These are phyloP conservation scores for Circinella umbellata DNA, from an alignment of 371 early-diverging fungal species.

Conservation along the genomic window DNA sequence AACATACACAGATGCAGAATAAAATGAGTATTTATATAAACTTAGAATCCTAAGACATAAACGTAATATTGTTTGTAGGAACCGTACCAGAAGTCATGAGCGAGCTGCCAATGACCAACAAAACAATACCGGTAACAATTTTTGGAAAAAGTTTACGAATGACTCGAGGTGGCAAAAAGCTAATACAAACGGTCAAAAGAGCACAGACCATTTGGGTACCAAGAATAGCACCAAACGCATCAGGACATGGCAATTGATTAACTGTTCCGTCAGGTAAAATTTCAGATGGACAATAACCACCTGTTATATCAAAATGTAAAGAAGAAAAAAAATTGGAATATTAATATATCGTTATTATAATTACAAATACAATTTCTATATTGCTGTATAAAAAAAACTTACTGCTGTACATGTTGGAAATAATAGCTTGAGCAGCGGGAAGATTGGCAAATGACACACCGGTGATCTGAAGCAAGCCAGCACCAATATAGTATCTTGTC, in stretches of 20 bases:
- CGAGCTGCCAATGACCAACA: constrained; percentile 56
- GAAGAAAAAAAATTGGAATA: too few relatives aligned
- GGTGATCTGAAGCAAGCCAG: constrained; percentile 47
- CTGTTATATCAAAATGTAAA: constrained; percentile 5
- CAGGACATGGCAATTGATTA: constrained; percentile 52
- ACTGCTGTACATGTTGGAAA: constrained; percentile 53
- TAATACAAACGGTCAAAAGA: constrained; percentile 44
- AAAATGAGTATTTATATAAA: too few relatives aligned
- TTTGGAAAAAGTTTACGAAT: constrained; percentile 58
- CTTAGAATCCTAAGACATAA: too few relatives aligned
- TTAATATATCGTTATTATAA: too few relatives aligned
- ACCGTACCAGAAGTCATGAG: constrained; percentile 27
- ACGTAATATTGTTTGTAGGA: too few relatives aligned
- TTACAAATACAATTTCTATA: background rate
- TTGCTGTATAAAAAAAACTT: constrained; percentile 19
- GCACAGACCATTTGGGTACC: constrained; percentile 61
- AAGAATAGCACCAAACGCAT: constrained; percentile 60
- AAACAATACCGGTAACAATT: constrained; percentile 56
- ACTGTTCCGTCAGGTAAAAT: constrained; percentile 43
- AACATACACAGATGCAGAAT: too few relatives aligned
- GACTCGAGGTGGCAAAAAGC: constrained; percentile 54
- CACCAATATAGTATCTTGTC: constrained; percentile 51
- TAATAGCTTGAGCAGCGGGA: constrained; percentile 38
- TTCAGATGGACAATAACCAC: constrained; percentile 52
- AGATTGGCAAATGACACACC: constrained; percentile 47